Percentiles rank a stretch among this genome's conserved stretches.
Conservation (phyloP, 306 rosid genomes). For the Trifolium subterraneum region DNA sequence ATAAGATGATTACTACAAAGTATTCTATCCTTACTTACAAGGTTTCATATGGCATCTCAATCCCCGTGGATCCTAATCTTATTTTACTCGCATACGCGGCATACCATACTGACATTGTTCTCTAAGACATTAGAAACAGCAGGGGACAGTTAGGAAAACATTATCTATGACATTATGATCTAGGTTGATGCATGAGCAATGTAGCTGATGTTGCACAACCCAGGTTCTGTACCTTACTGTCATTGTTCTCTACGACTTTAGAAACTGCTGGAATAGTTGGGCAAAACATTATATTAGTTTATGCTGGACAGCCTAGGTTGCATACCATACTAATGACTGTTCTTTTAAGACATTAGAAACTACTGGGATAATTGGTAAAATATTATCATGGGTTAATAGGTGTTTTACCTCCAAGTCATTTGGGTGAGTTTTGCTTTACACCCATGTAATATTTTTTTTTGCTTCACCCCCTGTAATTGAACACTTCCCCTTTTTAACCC, state of each 20-base stretch:
- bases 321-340: background rate
- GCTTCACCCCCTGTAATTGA: no score
- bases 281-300: constrained; percentile 4
- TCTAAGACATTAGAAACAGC: background rate
- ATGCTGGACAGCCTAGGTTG: background rate
- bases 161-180: background rate
- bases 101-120: background rate
- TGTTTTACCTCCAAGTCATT: no score
- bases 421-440: no score
- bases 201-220: background rate
- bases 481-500: no score
- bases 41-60: no score
- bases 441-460: no score
- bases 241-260: constrained; percentile 1
- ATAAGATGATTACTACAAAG: no score
- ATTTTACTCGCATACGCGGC: no score
- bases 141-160: background rate
- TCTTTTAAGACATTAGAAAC: background rate
- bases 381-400: background rate
- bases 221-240: background rate
- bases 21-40: no score
- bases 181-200: background rate
- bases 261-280: constrained; percentile 13
- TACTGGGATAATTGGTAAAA: constrained; percentile 3
- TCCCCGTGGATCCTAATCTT: no score